Percentiles rank a stretch among this genome's conserved stretches.
Evolutionary conservation across 2,329 filamentous ascomycete species (phyloP).

Genomic region (Diaporthe helianthi): DNA sequence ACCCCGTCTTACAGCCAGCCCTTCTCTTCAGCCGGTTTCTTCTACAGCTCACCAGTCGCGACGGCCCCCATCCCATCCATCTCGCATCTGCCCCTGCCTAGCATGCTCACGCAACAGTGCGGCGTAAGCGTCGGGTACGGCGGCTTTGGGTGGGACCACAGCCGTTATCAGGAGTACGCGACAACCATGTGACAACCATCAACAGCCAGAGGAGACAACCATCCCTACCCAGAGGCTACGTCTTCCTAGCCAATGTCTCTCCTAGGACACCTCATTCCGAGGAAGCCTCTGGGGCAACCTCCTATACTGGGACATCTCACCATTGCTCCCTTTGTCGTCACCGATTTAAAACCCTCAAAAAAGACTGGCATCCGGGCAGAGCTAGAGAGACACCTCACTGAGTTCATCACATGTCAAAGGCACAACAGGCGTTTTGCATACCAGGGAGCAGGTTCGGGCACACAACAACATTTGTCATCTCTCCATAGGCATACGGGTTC

Average conservation of each 20-base stretch:
- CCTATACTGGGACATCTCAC: slow-evolving; percentile 13
- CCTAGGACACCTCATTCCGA: slow-evolving; percentile 35
- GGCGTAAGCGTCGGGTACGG: slow-evolving; percentile 78
- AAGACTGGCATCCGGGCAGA: slow-evolving; percentile 29
- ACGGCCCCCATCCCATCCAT: slow-evolving; percentile 66
- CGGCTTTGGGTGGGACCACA: slow-evolving; percentile 80
- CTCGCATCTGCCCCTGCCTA: slow-evolving; percentile 80
- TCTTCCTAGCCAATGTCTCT: slow-evolving; percentile 50
- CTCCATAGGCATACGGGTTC: slow-evolving; percentile 38
- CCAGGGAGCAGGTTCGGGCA: slow-evolving; percentile 39
- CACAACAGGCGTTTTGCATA: slow-evolving; percentile 53
- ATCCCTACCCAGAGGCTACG: slow-evolving; percentile 52
- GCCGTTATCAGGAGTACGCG: slow-evolving; percentile 78
- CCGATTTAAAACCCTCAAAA: slow-evolving; percentile 39
- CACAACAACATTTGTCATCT: slow-evolving; percentile 32
- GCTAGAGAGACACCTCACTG: slow-evolving; percentile 45
- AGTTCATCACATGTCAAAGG: slow-evolving; percentile 36
- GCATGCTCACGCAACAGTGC: slow-evolving; percentile 85
- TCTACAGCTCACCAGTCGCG: slow-evolving; percentile 80
- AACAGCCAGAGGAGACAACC: slow-evolving; percentile 53
- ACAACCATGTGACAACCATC: slow-evolving; percentile 83
- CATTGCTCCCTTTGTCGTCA: slow-evolving; percentile 22
- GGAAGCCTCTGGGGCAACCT: slow-evolving; percentile 9
- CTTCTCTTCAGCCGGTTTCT: slow-evolving; percentile 74
- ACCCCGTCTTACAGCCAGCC: slow-evolving; percentile 82